Base-by-base conservation (phyloP, 352 stramenopile species). In the Globisporangium megalacanthum region DNA sequence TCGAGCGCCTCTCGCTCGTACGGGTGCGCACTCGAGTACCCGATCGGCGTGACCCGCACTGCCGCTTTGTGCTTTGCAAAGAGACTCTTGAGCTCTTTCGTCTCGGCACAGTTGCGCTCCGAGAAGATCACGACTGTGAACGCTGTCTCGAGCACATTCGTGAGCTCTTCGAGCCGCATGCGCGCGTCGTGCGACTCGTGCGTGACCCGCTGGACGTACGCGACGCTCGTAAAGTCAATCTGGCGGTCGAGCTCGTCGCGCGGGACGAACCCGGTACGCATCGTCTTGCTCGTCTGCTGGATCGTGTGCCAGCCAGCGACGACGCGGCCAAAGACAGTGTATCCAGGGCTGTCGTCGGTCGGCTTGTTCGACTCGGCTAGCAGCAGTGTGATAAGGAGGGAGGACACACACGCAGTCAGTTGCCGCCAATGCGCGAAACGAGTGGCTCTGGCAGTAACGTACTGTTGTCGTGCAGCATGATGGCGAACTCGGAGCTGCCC, bases 81-180 rank as follows among this genome's bases (percentile, higher is more conserved):
- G 74, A 87, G 70, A 53, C 79, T 62, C 56, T 98, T 96, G 6
- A 97, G 79, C 48, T 88, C 70, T 39, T 72, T 83, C 64, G 94
- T 98, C 71, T 97, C 96, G 3, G 89, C 82, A 50, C 94, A 99
- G 63, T 96, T 94, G 17, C 87, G 80, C 67, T 98, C 97, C 13
- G 89, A 95, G 58, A 98, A 96, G 45, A 99, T 86, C 20, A 98
- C 86, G 31, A 98, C 86, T 31, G 88, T 91, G 65, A 97, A 81
- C 31, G 68, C 69, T 0, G 78, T 88, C 66, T 90, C 78, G 1
- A 92, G 62, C 49, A 85, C 78, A 45, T 92, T 68, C 31, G 64
- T 78, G 29, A 94, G 74, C 65, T 89, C 79, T 60, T 94, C 84
- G 7, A 94, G 65, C 6, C 79, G 77, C 55, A 66, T 69, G 51